Conservation (phyloP, 176 grass and related monocot genomes). For the Aegilops umbellulata region DNA sequence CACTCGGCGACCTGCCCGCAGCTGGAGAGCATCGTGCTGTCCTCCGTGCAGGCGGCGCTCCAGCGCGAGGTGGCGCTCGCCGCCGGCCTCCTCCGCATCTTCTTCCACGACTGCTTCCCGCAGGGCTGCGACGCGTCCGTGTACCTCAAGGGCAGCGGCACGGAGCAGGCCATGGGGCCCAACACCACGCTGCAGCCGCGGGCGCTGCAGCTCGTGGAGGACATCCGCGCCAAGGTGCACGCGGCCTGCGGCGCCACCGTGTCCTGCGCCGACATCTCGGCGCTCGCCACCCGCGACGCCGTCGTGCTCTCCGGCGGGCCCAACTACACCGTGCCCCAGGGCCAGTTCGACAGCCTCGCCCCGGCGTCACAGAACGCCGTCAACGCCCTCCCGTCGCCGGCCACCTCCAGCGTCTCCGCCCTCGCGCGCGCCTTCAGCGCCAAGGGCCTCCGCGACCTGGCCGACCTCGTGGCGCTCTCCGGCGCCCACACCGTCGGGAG, state of each 20-base stretch:
- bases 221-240: slow-evolving; percentile 39
- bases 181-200: slow-evolving; percentile 37
- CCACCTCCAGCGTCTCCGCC: neutral
- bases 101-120: slow-evolving; percentile 68
- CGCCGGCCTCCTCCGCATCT: slow-evolving; percentile 30
- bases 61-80: neutral
- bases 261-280: neutral
- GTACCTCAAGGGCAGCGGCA: too few relatives aligned
- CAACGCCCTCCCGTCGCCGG: neutral
- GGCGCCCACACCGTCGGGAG: slow-evolving; percentile 67
- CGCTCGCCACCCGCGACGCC: neutral
- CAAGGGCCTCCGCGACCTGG: slow-evolving; percentile 2
- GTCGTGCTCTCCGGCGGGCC: slow-evolving; percentile 25
- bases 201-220: slow-evolving; percentile 36
- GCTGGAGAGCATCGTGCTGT: neutral
- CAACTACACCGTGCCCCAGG: neutral
- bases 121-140: slow-evolving; percentile 63
- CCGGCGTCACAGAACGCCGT: neutral
- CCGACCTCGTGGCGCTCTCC: slow-evolving; percentile 58
- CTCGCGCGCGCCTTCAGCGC: neutral
- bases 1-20: neutral
- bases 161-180: neutral
- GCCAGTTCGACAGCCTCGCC: slow-evolving; percentile 25
- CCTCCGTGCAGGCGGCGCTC: too few relatives aligned
- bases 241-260: neutral